These are phyloP conservation scores for Fonsecaea erecta DNA, from an alignment of 2,329 filamentous ascomycete species.

Conservation along the genomic window DNA sequence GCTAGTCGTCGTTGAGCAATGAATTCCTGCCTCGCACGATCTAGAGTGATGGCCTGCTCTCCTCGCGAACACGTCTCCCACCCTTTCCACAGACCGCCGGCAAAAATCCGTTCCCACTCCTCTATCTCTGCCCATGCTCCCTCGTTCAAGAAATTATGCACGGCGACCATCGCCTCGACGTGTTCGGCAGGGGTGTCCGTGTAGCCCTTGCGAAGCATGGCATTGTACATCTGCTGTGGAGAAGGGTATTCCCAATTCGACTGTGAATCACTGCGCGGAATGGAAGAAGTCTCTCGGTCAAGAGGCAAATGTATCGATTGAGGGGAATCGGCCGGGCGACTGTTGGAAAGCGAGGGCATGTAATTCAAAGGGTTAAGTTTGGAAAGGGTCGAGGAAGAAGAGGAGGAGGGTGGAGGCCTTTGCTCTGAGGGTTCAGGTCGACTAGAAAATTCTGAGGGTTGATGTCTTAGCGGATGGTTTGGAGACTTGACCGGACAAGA, in stretches of 20 bases:
- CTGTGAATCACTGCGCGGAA: constrained; percentile 79
- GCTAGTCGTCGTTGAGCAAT: constrained; percentile 47
- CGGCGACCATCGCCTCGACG: constrained; percentile 94
- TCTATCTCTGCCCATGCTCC: constrained; percentile 96
- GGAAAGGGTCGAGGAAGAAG: constrained; percentile 60
- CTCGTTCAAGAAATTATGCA: constrained; percentile 98
- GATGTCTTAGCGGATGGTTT: constrained; percentile 24
- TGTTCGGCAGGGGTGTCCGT: constrained; percentile 91
- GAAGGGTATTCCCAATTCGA: constrained; percentile 97
- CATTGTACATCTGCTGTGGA: constrained; percentile 99
- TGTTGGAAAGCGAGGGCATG: constrained; percentile 91
- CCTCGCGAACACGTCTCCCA: constrained; percentile 76
- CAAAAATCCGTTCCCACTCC: constrained; percentile 88
- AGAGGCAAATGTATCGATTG: constrained; percentile 78
- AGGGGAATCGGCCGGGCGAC: constrained; percentile 63
- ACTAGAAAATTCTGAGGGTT: background rate
- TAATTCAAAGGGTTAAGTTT: constrained; percentile 84
- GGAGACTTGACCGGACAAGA: constrained; percentile 40
- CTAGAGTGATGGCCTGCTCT: constrained; percentile 66
- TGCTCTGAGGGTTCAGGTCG: background rate
- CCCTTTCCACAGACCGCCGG: constrained; percentile 70
- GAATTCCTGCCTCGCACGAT: constrained; percentile 53
- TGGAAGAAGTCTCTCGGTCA: constrained; percentile 81
- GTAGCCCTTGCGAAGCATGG: constrained; percentile 92
- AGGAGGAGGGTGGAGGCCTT: constrained; percentile 15